These are phyloP conservation scores for Malassezia furfur DNA, from an alignment of 1,284 basidiomycete genomes.

Conservation along the genomic window DNA sequence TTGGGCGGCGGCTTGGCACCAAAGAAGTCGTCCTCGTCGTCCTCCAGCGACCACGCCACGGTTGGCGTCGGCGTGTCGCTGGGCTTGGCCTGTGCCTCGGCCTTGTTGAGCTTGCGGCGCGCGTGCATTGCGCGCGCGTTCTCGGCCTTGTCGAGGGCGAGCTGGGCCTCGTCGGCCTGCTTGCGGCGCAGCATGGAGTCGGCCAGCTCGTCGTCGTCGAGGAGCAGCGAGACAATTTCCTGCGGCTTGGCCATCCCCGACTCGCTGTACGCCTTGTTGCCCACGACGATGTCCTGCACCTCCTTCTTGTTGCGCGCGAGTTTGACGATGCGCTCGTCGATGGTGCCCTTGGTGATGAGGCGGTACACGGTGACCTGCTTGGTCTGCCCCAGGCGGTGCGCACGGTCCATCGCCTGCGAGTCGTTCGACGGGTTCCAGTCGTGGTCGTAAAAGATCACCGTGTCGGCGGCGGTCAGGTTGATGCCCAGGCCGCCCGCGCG, in stretches of 20 bases:
- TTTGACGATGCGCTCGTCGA: constrained; percentile 93
- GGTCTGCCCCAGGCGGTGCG: constrained; percentile 95
- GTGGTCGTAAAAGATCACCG: constrained; percentile 96
- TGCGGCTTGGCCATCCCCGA: constrained; percentile 72
- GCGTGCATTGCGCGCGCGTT: constrained; percentile 40
- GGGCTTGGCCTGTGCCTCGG: constrained; percentile 19
- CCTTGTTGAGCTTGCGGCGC: constrained; percentile 33
- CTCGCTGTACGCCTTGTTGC: constrained; percentile 67
- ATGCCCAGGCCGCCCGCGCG: constrained; percentile 95
- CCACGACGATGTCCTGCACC: constrained; percentile 91
- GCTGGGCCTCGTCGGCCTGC: constrained; percentile 45
- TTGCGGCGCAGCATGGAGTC: constrained; percentile 46
- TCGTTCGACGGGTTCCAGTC: constrained; percentile 96
- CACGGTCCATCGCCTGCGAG: constrained; percentile 98
- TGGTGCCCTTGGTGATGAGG: constrained; percentile 88
- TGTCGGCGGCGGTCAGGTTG: constrained; percentile 86
- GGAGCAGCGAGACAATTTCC: constrained; percentile 88
- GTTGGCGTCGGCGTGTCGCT: constrained; percentile 17
- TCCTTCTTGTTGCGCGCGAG: constrained; percentile 43
- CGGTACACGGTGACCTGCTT: constrained; percentile 98
- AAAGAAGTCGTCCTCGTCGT: constrained; percentile 48
- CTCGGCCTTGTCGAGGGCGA: constrained; percentile 43
- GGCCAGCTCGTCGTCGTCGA: constrained; percentile 72
- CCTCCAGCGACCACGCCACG: constrained; percentile 38
- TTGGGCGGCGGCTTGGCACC: constrained; percentile 28